Conservation (phyloP, 2,329 filamentous ascomycete genomes). For the Cytospora piceae region DNA sequence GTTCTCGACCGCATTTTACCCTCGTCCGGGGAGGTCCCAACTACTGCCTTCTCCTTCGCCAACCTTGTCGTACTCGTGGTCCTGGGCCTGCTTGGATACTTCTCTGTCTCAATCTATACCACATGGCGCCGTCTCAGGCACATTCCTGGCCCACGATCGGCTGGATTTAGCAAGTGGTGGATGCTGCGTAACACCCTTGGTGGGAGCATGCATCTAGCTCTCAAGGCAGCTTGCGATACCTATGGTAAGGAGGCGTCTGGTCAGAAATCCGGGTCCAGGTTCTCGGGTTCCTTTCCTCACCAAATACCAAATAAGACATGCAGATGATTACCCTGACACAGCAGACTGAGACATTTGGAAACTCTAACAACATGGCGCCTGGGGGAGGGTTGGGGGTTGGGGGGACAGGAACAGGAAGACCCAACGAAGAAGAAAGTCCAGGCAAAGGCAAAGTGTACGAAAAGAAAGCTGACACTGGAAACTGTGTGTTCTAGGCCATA, state of each 20-base stretch:
- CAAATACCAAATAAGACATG: conserved; percentile 28
- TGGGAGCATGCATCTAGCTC: conserved; percentile 36
- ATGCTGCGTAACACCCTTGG: conserved; percentile 37
- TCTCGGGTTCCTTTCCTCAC: conserved; percentile 15
- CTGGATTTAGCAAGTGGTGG: conserved; percentile 37
- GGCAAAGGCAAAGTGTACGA: not conserved
- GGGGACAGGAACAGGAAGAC: not conserved
- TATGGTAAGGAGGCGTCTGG: conserved; percentile 33
- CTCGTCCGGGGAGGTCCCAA: conserved; percentile 1
- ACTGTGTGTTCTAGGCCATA: conserved; percentile 31
- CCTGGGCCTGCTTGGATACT: conserved; percentile 31
- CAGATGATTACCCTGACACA: conserved; percentile 26
- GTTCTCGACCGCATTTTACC: conserved; percentile 22
- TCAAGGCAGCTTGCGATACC: conserved; percentile 34
- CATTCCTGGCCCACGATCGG: conserved; percentile 35
- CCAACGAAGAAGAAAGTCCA: not conserved
- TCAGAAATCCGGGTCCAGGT: conserved; percentile 10
- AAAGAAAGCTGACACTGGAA: conserved; percentile 7
- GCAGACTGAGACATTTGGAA: conserved; percentile 23
- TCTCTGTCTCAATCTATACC: conserved; percentile 28
- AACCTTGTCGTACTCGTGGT: conserved; percentile 23
- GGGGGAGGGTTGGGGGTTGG: conserved; percentile 4
- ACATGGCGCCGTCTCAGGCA: conserved; percentile 36
- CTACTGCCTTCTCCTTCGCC: conserved; percentile 15
- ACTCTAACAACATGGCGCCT: conserved; percentile 2